Conservation (phyloP, 257 asterid species). For the Salvia rosmarinus region DNA sequence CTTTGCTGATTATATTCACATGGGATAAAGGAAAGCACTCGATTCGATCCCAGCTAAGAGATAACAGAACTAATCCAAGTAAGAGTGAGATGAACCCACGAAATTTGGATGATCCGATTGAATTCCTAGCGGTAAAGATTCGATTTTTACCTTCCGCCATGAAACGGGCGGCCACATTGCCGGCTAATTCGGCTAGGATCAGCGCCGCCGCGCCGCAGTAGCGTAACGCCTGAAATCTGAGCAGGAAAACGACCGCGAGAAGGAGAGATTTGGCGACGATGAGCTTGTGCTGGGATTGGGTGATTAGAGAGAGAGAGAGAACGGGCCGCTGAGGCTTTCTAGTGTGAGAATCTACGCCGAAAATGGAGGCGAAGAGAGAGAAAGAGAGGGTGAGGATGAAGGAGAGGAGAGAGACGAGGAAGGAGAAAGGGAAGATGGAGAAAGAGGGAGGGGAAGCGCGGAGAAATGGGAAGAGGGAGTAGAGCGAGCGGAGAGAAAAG, state of each 20-base stretch:
- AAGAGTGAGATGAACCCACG: constrained; percentile 71
- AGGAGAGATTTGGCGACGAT: constrained; percentile 65
- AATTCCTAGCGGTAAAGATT: constrained; percentile 30
- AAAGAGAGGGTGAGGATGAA: constrained; percentile 64
- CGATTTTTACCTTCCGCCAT: constrained; percentile 57
- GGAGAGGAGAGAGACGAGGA: constrained; percentile 79
- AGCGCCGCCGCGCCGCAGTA: constrained; percentile 91
- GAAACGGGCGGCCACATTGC: constrained; percentile 73
- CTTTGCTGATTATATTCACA: constrained; percentile 54
- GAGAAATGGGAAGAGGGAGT: constrained; percentile 83
- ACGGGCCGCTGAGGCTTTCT: constrained; percentile 47
- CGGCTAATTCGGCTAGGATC: constrained; percentile 88
- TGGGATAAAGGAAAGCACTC: constrained; percentile 86
- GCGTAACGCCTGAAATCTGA: constrained; percentile 82
- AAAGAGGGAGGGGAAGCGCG: constrained; percentile 82
- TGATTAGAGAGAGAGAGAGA: constrained; percentile 47
- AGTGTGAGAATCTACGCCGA: constrained; percentile 32
- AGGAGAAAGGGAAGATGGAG: constrained; percentile 85
- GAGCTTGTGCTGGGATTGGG: constrained; percentile 56
- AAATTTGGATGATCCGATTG: constrained; percentile 51
- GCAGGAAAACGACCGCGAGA: constrained; percentile 64
- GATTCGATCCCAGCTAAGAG: constrained; percentile 90
- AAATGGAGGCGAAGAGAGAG: constrained; percentile 46
- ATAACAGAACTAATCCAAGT: constrained; percentile 64
- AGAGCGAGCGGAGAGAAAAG: constrained; percentile 90